Conservation (phyloP, 345 rosid genomes). For the Acer saccharum region DNA sequence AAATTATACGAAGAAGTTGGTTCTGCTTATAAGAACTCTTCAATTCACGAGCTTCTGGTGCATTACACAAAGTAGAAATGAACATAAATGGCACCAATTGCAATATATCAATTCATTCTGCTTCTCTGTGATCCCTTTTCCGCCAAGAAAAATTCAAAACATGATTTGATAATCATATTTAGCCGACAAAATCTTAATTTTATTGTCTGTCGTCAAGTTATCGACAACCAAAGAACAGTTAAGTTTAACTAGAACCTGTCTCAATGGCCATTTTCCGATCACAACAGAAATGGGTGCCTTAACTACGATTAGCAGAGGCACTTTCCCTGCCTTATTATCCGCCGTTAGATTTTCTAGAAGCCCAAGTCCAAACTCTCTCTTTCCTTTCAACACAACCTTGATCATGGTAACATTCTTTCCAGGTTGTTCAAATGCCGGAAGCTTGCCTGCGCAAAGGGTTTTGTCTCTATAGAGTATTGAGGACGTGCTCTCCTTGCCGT, state of each 20-base stretch:
- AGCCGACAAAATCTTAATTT: conserved; percentile 34
- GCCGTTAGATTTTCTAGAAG: conserved; percentile 38
- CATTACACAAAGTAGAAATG: too few relatives aligned
- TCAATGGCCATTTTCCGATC: conserved; percentile 27
- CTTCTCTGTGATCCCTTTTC: too few relatives aligned
- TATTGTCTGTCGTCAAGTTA: conserved; percentile 36
- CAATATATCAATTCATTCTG: too few relatives aligned
- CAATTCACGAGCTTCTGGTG: background rate
- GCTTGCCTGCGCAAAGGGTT: conserved; percentile 41
- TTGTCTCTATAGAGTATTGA: conserved; percentile 28
- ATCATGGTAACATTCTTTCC: conserved; percentile 32
- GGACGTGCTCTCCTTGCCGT: conserved; percentile 48
- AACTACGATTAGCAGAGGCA: conserved; percentile 46
- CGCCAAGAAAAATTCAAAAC: conserved; percentile 13
- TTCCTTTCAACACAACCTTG: conserved; percentile 38
- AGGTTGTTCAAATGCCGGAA: conserved; percentile 50
- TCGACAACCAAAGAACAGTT: conserved; percentile 49
- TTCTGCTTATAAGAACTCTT: background rate
- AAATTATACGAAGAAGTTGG: background rate
- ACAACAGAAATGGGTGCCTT: conserved; percentile 41
- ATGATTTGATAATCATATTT: conserved; percentile 26
- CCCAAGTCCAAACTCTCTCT: conserved; percentile 34
- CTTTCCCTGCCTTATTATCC: conserved; percentile 33
- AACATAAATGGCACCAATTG: too few relatives aligned
- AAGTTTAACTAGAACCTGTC: conserved; percentile 33